Conservation (phyloP, 2,329 filamentous ascomycete genomes). For the Zymoseptoria pseudotritici region DNA sequence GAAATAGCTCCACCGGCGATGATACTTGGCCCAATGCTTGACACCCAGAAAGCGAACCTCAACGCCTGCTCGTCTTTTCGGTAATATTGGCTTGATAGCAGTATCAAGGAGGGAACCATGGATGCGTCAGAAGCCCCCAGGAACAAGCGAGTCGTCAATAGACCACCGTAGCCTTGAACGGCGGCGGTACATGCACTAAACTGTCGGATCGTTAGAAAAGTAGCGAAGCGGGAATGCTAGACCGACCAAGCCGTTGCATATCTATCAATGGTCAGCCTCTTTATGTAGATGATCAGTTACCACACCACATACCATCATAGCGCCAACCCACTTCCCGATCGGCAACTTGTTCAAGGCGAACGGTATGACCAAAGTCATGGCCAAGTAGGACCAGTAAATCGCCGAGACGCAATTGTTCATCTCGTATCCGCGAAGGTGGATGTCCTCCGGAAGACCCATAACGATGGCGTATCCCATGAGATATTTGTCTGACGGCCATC, state of each 20-base stretch:
- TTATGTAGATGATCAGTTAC: neutral
- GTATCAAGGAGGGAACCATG: conserved; percentile 47
- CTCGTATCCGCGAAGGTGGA: conserved; percentile 13
- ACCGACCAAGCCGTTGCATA: neutral
- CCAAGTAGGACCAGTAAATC: conserved; percentile 13
- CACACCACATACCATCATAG: neutral
- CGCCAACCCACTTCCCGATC: conserved; percentile 27
- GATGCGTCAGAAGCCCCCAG: conserved; percentile 48
- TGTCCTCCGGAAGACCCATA: conserved; percentile 47
- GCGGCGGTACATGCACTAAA: conserved; percentile 46
- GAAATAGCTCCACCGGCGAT: conserved; percentile 51
- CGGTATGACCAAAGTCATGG: conserved; percentile 7
- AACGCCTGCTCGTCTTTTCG: conserved; percentile 50
- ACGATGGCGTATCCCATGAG: conserved; percentile 51
- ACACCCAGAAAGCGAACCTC: conserved; percentile 58
- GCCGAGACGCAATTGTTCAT: conserved; percentile 15
- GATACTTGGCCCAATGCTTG: conserved; percentile 51
- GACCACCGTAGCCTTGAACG: conserved; percentile 38
- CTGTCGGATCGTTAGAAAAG: neutral
- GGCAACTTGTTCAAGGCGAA: conserved; percentile 1
- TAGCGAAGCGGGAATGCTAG: neutral
- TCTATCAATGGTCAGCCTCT: neutral
- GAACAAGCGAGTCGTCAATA: conserved; percentile 43
- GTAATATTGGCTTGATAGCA: conserved; percentile 44
- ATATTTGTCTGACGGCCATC: neutral